Percentiles rank a stretch among this genome's conserved stretches.
Evolutionary conservation across 2,329 filamentous ascomycete species (phyloP).

Genomic region (Atkinsonella texensis): DNA sequence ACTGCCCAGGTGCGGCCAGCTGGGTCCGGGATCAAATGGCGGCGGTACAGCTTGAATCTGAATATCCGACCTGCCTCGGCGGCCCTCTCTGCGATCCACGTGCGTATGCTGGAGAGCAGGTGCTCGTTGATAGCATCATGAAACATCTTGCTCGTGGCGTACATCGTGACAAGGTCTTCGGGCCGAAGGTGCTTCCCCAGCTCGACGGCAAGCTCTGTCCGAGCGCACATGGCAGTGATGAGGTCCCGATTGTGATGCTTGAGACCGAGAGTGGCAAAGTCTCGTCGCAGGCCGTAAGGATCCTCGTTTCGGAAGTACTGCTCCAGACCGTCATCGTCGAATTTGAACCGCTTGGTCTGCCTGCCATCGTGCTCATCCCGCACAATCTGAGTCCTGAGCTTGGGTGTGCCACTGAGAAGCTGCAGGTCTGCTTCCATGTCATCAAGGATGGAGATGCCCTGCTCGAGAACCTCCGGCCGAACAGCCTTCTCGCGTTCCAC

Average conservation of each 20-base stretch:
- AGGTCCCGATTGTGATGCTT: constrained; percentile 25
- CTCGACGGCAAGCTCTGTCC: constrained; percentile 40
- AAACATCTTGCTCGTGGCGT: constrained; percentile 51
- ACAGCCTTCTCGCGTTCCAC: constrained; percentile 5
- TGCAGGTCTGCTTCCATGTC: constrained; percentile 8
- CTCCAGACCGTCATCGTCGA: constrained; percentile 15
- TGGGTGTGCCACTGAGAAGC: background rate
- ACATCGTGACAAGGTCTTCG: constrained; percentile 49
- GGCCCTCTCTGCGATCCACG: constrained; percentile 40
- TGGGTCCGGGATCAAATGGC: constrained; percentile 49
- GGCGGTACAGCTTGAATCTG: constrained; percentile 45
- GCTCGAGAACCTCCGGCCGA: constrained; percentile 2
- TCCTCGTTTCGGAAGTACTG: constrained; percentile 18
- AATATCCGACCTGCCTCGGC: constrained; percentile 46
- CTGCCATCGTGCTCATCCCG: constrained; percentile 8
- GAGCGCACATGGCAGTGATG: constrained; percentile 29
- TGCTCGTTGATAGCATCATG: constrained; percentile 47
- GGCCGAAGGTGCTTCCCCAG: constrained; percentile 42
- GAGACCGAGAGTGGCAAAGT: constrained; percentile 5
- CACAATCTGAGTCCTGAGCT: constrained; percentile 6
- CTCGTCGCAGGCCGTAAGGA: constrained; percentile 14
- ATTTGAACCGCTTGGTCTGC: constrained; percentile 16
- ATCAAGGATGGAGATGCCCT: constrained; percentile 7
- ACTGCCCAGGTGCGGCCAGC: constrained; percentile 28
- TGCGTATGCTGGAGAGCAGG: constrained; percentile 44